Conservation (phyloP, 306 rosid species). For the Castanea mollissima region DNA sequence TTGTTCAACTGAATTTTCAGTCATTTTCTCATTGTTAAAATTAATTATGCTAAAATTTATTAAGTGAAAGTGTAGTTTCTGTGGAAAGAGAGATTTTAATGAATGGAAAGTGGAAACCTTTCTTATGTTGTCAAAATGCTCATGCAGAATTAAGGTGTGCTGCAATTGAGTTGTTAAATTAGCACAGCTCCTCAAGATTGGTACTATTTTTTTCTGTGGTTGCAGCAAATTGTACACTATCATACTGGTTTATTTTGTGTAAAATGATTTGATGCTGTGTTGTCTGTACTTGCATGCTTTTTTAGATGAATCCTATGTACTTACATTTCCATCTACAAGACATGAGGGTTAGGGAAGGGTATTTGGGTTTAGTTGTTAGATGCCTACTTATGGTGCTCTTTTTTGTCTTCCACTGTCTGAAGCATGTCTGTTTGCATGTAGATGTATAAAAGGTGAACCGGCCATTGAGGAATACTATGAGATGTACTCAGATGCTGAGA, state of each 20-base stretch:
- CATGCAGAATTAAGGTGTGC: background rate
- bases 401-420: constrained; percentile 12
- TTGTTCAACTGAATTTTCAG: background rate
- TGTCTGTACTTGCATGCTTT: background rate
- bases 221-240: background rate
- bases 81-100: background rate
- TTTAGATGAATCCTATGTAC: background rate
- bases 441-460: constrained; percentile 90
- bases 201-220: background rate
- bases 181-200: background rate
- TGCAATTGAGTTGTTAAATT: background rate
- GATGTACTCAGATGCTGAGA: constrained; percentile 57
- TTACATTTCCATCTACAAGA: background rate
- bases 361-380: background rate
- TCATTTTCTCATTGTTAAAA: background rate
- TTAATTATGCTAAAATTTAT: background rate
- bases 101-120: background rate
- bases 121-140: background rate
- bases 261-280: background rate
- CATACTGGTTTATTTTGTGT: background rate
- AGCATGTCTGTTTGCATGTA: constrained; percentile 37
- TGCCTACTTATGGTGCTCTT: background rate
- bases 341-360: background rate
- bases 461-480: constrained; percentile 91
- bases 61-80: background rate